Base-by-base conservation (phyloP, 139 green algal genomes). In the Micractinium sp. region DNA sequence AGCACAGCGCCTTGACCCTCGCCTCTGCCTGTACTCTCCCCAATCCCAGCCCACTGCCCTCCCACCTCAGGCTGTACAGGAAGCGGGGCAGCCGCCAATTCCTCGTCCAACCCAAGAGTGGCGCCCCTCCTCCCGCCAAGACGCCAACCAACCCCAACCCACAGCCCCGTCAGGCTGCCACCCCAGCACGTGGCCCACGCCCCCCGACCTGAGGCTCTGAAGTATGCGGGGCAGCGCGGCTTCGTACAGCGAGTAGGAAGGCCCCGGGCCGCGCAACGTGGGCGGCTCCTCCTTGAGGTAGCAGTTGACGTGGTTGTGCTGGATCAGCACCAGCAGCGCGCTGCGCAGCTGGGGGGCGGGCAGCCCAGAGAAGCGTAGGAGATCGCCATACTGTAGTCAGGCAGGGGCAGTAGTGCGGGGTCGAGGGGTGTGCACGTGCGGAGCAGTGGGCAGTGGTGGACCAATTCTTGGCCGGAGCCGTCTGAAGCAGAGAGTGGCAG, bases 291-390 rank as follows among this genome's bases (percentile, higher is more conserved):
- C 81, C 83, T 95, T 91, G 16, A 93, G 79, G 85, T 94, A 95
- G 33, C 83, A 91, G 22, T 53, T 69, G 0, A 95, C 85, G 39
- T 85, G 95, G 89, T 96, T 97, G 77, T 97, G 95, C 91, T 97
- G 95, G 9, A 97, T 85, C 33, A 97, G 87, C 18, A 96, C 91
- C 78, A 97, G 86, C 77, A 97, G 85, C 27, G 92, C 91, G 60
- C 93, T 90, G 61, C 93, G 80, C 69, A 93, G 74, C 39, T 89
- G 81, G 29, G 81, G 5, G 2, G 86, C 22, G 2, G 87, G 66
- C 80, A 96, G 47, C 12, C 56, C 74, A 7, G 82, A 85, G 0
- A 16, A 25, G 16, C 63, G 31, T 2, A 60, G 23, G 36, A 93
- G 87, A 23, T 93, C 90, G 39, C 66, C 83, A 47, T 81, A 87